phyloP scores from a whole-genome alignment of 2,329 filamentous ascomycete species.

The Colletotrichum lentis region DNA sequence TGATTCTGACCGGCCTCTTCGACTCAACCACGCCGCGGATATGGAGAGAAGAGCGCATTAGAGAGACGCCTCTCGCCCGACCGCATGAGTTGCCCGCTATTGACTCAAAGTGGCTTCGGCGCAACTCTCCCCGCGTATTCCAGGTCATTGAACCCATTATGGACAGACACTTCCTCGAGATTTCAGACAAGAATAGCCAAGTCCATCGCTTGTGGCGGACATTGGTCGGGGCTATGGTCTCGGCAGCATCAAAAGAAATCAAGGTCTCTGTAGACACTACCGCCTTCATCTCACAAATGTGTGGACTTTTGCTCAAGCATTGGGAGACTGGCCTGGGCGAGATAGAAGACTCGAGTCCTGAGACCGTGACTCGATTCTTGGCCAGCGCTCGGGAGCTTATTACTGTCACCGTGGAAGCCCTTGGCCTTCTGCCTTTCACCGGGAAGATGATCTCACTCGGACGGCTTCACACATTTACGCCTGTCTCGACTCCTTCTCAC shows the following conservation, averaged over 20 bases:
- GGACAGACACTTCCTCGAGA: slow-evolving; percentile 66
- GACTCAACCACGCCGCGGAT: slow-evolving; percentile 64
- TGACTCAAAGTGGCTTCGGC: slow-evolving; percentile 87
- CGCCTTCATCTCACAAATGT: slow-evolving; percentile 76
- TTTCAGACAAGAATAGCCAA: slow-evolving; percentile 67
- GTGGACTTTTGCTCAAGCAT: slow-evolving; percentile 73
- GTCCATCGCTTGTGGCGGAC: slow-evolving; percentile 66
- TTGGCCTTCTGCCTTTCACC: slow-evolving; percentile 69
- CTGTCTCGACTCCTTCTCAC: slow-evolving; percentile 72
- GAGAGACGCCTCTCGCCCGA: slow-evolving; percentile 64
- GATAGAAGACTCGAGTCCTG: slow-evolving; percentile 59
- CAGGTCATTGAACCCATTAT: slow-evolving; percentile 67
- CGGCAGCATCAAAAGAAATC: slow-evolving; percentile 83
- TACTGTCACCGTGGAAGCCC: slow-evolving; percentile 56
- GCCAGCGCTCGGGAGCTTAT: slow-evolving; percentile 62
- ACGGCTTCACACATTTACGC: slow-evolving; percentile 65
- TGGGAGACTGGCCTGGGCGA: slow-evolving; percentile 70
- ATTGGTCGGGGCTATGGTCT: slow-evolving; percentile 69
- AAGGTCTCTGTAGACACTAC: slow-evolving; percentile 86
- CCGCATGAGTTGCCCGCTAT: slow-evolving; percentile 83
- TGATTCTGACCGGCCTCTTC: slow-evolving; percentile 76
- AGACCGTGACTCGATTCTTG: slow-evolving; percentile 60
- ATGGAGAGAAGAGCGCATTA: slow-evolving; percentile 79
- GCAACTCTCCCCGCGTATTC: slow-evolving; percentile 72
- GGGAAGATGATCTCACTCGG: slow-evolving; percentile 65